Conservation (phyloP, 768 basidiomycete genomes). For the Antrodiella citrinella region DNA sequence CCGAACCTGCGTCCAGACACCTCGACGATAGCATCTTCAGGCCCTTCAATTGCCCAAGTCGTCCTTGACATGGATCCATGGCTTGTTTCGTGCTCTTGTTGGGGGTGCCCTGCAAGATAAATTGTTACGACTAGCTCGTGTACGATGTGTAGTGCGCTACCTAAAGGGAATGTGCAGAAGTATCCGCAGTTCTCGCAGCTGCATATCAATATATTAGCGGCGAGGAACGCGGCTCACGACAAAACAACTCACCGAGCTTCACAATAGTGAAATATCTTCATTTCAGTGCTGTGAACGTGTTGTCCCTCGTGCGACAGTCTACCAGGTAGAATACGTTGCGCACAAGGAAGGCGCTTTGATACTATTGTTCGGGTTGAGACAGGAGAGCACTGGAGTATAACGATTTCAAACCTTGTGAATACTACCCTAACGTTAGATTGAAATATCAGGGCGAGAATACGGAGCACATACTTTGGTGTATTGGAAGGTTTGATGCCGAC, state of each 20-base stretch:
- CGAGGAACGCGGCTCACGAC: too few species aligned
- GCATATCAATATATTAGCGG: neutral
- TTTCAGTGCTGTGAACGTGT: slow-evolving; percentile 41
- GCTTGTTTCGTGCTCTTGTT: slow-evolving; percentile 53
- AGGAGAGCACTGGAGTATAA: neutral
- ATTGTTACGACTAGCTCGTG: too few species aligned
- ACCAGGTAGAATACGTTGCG: slow-evolving; percentile 36
- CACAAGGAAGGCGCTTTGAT: slow-evolving; percentile 42
- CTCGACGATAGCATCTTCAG: slow-evolving; percentile 41
- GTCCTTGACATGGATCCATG: slow-evolving; percentile 59
- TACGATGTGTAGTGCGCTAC: slow-evolving; percentile 28
- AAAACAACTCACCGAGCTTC: slow-evolving; percentile 31
- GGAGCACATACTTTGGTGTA: slow-evolving; percentile 46
- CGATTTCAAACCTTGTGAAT: slow-evolving; percentile 37
- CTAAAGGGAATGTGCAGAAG: slow-evolving; percentile 48
- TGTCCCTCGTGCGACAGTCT: slow-evolving; percentile 34
- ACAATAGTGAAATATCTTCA: slow-evolving; percentile 45
- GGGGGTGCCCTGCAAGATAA: slow-evolving; percentile 45
- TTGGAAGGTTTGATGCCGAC: slow-evolving; percentile 51
- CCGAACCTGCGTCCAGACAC: slow-evolving; percentile 49
- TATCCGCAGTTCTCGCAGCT: slow-evolving; percentile 53
- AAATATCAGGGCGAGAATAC: too few species aligned
- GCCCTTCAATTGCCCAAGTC: slow-evolving; percentile 48
- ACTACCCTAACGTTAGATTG: slow-evolving; percentile 33
- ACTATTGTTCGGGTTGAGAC: slow-evolving; percentile 23